Base-by-base conservation (phyloP, 2,329 filamentous ascomycete genomes). In the Pseudopithomyces chartarum region DNA sequence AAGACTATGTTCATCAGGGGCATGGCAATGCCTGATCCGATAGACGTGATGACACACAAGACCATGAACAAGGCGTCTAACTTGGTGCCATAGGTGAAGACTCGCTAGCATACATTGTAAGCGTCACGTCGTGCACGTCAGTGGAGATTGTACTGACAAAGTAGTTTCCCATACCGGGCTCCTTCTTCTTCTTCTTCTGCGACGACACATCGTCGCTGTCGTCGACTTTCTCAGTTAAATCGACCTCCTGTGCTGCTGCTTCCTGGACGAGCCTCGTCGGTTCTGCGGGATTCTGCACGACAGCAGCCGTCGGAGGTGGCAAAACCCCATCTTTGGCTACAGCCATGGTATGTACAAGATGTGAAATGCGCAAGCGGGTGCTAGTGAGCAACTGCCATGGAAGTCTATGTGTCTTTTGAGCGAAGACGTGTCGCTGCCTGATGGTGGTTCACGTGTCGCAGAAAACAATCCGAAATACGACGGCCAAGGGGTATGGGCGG, bases 1-100 rank as follows among this genome's bases (percentile, higher is more conserved):
- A 86, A 83, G 11, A 85, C 73, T 38, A 87, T 75, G 36, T 85
- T 84, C 83, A 88, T 86, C 33, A 86, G 62, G 0, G 84, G 84
- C 6, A 84, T 67, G 0, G 73, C 63, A 49, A 73, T 64, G 1
- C 74, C 74, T 15, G 73, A 64, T 1, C 68, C 74, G 17, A 76
- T 67, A 0, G 73, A 71, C 2, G 74, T 68, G 10, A 76, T 4
- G 11, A 62, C 58, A 19, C 65, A 69, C 15, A 68, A 4, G 0
- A 52, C 39, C 13, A 77, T 67, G 3, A 76, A 54, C 11, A 71
- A 46, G 19, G 57, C 64, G 58, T 77, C 75, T 2, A 76, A 38
- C 4, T 46, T 56, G 0, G 71, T 74, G 12, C 70, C 75, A 43
- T 75, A 76, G 2, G 55, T 51, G 44, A 76, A 67, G 0, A 76